Percentiles rank a stretch among this genome's conserved stretches.
These are phyloP conservation scores for Aspergillus latus DNA, from an alignment of 2,329 filamentous ascomycete species.

Conservation along the genomic window DNA sequence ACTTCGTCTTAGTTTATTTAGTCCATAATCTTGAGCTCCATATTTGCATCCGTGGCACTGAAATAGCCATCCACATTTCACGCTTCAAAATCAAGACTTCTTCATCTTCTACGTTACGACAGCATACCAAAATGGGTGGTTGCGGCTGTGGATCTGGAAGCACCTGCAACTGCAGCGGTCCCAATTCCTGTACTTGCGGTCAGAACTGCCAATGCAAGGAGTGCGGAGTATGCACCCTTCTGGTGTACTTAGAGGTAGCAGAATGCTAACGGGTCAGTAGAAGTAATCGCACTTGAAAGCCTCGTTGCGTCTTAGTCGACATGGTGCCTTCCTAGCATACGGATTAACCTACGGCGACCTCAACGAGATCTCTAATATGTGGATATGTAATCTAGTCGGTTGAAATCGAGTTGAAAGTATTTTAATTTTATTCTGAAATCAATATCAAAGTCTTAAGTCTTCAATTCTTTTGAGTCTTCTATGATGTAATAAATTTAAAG, in stretches of 20 bases:
- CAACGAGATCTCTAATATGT: too few species aligned
- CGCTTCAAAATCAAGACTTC: background rate
- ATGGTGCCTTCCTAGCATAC: background rate
- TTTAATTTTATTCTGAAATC: too few species aligned
- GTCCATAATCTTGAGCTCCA: background rate
- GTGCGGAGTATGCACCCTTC: conserved; percentile 38
- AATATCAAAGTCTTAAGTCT: too few species aligned
- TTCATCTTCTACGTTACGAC: background rate
- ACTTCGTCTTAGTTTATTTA: background rate
- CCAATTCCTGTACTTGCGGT: conserved; percentile 34
- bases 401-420: background rate
- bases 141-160: conserved; percentile 37
- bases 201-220: conserved; percentile 38
- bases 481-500: too few species aligned
- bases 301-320: too few species aligned
- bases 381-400: conserved; percentile 6
- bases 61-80: background rate
- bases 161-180: conserved; percentile 35
- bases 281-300: conserved; percentile 19
- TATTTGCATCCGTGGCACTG: background rate
- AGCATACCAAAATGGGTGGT: conserved; percentile 27
- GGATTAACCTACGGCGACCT: background rate
- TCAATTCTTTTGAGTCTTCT: too few species aligned
- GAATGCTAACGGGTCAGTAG: conserved; percentile 19
- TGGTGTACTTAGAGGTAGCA: background rate